Evolutionary conservation across 176 grass and related monocot species (phyloP).

Genomic region (Zoysia pacifica): DNA sequence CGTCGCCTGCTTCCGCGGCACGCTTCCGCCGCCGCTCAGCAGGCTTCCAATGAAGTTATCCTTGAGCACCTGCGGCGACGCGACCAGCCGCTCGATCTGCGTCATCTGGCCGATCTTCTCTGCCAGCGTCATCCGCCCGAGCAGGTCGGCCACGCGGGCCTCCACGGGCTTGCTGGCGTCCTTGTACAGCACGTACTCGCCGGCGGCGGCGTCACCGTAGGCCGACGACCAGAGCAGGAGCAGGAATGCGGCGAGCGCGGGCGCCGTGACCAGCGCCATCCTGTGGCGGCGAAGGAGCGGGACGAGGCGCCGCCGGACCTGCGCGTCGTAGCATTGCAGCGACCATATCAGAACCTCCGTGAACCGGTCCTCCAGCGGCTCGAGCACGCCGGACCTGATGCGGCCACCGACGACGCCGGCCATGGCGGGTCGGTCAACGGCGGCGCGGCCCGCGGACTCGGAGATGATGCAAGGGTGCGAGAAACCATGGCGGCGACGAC

Average conservation of each 20-base stretch:
- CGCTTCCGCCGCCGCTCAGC: conserved; percentile 90
- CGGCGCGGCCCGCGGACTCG: background rate
- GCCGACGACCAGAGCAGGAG: conserved; percentile 52
- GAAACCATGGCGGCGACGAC: conserved; percentile 30
- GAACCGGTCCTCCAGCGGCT: conserved; percentile 33
- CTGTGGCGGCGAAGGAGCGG: conserved; percentile 53
- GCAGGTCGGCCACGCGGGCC: conserved; percentile 62
- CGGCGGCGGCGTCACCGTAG: conserved; percentile 34
- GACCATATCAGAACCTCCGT: conserved; percentile 35
- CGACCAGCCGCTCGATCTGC: conserved; percentile 80
- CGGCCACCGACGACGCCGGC: conserved; percentile 17
- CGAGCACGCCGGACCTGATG: conserved; percentile 29
- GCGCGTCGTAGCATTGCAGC: conserved; percentile 45
- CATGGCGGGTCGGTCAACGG: conserved; percentile 28
- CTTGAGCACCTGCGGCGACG: conserved; percentile 67
- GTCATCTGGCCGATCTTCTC: conserved; percentile 99
- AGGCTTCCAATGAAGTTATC: conserved; percentile 90
- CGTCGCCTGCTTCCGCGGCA: conserved; percentile 61
- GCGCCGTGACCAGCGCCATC: conserved; percentile 60
- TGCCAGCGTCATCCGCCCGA: conserved; percentile 66
- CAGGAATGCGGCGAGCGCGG: conserved; percentile 44
- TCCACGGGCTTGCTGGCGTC: conserved; percentile 55
- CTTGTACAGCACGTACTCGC: conserved; percentile 61
- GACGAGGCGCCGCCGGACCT: conserved; percentile 40
- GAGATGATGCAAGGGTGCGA: conserved; percentile 10